Percentiles rank a stretch among this genome's conserved stretches.
Conservation (phyloP, 1,284 basidiomycete genomes). For the Bjerkandera adusta region DNA sequence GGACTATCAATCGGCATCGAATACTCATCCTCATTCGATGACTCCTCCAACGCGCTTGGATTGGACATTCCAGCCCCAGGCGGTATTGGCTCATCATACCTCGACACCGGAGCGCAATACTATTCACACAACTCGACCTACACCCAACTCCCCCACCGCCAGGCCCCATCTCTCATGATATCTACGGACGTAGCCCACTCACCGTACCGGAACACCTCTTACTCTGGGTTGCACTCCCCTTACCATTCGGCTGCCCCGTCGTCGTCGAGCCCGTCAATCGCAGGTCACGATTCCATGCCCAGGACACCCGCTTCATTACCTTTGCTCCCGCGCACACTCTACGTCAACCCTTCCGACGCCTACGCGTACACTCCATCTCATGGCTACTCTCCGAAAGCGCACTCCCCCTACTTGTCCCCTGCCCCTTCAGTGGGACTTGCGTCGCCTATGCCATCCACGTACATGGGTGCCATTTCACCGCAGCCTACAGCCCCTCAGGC, state of each 20-base stretch:
- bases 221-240: conserved; percentile 1
- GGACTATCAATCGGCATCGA: neutral
- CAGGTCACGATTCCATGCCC: conserved; percentile 4
- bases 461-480: neutral
- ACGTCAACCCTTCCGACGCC: neutral
- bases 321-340: neutral
- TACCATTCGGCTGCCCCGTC: conserved; percentile 1
- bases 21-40: neutral
- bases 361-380: neutral
- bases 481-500: neutral
- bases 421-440: conserved; percentile 3
- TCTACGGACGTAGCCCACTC: no score
- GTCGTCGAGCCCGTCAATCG: conserved; percentile 5
- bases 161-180: no score
- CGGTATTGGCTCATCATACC: neutral
- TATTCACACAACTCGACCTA: no score
- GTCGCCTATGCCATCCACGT: conserved; percentile 2
- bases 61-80: neutral
- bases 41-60: conserved; percentile 6
- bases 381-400: neutral
- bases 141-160: no score
- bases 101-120: no score
- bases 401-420: neutral
- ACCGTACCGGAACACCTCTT: neutral
- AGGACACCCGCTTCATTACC: conserved; percentile 5